These are phyloP conservation scores for Gossypium thurberi DNA, from an alignment of 345 rosid genomes.

Conservation along the genomic window DNA sequence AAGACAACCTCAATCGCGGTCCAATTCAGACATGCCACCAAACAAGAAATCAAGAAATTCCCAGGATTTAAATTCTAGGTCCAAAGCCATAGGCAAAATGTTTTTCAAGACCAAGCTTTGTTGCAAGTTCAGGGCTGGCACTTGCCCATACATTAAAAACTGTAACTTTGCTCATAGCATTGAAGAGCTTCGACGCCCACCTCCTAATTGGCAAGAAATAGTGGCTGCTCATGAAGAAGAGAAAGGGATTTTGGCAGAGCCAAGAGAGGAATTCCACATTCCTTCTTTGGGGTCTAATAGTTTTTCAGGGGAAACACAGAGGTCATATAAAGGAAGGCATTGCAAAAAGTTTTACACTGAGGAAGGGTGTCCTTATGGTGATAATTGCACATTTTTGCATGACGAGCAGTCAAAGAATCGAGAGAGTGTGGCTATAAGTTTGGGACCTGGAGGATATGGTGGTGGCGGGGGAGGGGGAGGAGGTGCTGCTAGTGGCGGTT, in stretches of 20 bases:
- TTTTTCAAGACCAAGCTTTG: conserved; percentile 89
- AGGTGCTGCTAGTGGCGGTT: conserved; percentile 21
- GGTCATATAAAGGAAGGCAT: conserved; percentile 81
- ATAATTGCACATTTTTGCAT: conserved; percentile 77
- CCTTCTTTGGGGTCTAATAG: conserved; percentile 49
- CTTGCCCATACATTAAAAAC: conserved; percentile 60
- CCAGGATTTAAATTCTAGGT: conserved; percentile 41
- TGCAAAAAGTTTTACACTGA: conserved; percentile 95
- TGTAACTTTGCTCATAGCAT: conserved; percentile 86
- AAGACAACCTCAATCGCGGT: conserved; percentile 33
- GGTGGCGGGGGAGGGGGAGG: conserved; percentile 39
- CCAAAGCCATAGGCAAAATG: conserved; percentile 64
- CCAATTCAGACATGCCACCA: conserved; percentile 45
- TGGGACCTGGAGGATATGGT: conserved; percentile 86
- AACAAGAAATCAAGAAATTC: conserved; percentile 53
- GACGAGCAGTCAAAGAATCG: conserved; percentile 91
- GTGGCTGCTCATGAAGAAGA: conserved; percentile 71
- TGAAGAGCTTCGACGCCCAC: conserved; percentile 85
- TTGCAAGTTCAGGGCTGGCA: conserved; percentile 66
- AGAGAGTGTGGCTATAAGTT: conserved; percentile 91
- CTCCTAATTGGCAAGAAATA: conserved; percentile 67
- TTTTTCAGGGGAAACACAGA: conserved; percentile 44
- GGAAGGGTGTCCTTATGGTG: conserved; percentile 97
- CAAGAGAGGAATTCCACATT: conserved; percentile 81
- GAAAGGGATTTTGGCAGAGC: conserved; percentile 18